Evolutionary conservation across 2,329 filamentous ascomycete genomes (phyloP).

Genomic region (Dissoconium aciculare): DNA sequence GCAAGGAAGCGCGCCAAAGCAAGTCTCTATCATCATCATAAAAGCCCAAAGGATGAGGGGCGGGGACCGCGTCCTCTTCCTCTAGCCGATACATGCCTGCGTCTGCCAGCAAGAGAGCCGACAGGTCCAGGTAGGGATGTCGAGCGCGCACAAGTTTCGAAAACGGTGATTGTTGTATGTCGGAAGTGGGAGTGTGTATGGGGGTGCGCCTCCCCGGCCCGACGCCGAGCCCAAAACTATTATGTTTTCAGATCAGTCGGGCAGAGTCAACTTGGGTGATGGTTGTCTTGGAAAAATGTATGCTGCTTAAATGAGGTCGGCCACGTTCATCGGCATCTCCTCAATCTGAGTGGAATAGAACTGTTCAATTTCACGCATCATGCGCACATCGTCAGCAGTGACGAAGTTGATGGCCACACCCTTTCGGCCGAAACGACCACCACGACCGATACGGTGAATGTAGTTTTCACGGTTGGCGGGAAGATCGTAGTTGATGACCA

Average conservation of each 20-base stretch:
- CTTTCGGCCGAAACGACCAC: constrained; percentile 98
- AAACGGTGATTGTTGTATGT: no score
- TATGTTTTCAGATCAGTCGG: constrained; percentile 12
- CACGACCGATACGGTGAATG: constrained; percentile 98
- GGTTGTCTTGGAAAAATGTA: constrained; percentile 5
- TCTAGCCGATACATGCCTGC: no score
- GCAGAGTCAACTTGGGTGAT: constrained; percentile 12
- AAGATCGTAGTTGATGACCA: constrained; percentile 99
- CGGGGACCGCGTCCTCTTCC: no score
- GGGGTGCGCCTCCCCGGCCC: not conserved
- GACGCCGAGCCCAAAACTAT: constrained; percentile 1
- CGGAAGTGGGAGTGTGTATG: constrained; percentile 8
- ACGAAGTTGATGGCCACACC: constrained; percentile 99
- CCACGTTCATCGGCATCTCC: constrained; percentile 97
- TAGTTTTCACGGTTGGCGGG: constrained; percentile 99
- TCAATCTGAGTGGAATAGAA: constrained; percentile 99
- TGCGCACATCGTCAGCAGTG: constrained; percentile 94
- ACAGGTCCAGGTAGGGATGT: no score
- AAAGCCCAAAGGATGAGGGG: no score
- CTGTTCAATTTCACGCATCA: constrained; percentile 99
- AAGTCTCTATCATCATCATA: no score
- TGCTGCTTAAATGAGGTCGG: constrained; percentile 30
- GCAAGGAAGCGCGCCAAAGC: no score
- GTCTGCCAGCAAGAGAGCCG: no score
- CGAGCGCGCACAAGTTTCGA: no score